Evolutionary conservation across 768 basidiomycete genomes (phyloP).

Genomic region (Rossbeevera mucosa): DNA sequence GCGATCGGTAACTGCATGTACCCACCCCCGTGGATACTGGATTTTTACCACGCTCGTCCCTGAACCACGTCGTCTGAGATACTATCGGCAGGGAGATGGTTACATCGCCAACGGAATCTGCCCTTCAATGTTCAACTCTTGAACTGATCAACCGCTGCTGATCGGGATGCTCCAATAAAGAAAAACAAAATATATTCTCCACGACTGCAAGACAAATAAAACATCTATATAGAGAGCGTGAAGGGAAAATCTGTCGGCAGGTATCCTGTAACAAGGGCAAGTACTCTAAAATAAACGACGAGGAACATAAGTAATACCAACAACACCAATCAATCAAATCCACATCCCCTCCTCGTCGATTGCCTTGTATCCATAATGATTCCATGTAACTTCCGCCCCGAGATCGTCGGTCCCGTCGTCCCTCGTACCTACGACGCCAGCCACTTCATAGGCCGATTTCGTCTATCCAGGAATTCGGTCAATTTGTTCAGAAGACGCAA

Average conservation of each 20-base stretch:
- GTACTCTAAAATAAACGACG: neutral
- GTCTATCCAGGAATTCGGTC: conserved; percentile 23
- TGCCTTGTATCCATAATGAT: conserved; percentile 38
- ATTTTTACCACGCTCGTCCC: too few relatives aligned
- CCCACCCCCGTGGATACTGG: neutral
- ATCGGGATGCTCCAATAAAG: neutral
- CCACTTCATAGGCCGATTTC: conserved; percentile 44
- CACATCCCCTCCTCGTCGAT: conserved; percentile 26
- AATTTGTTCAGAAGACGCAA: neutral
- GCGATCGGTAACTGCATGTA: neutral
- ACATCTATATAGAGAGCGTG: neutral
- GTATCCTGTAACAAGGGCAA: neutral
- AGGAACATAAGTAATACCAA: neutral
- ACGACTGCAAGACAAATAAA: neutral
- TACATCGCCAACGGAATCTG: neutral
- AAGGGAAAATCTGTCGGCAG: neutral
- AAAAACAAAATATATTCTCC: neutral
- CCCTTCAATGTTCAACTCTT: too few relatives aligned
- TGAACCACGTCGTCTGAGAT: neutral
- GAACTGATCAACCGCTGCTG: neutral
- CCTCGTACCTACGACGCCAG: conserved; percentile 41
- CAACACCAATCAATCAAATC: neutral
- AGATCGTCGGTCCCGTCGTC: conserved; percentile 45
- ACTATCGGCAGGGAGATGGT: neutral
- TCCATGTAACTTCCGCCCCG: conserved; percentile 46